Evolutionary conservation across 2,329 filamentous ascomycete species (phyloP).

Genomic region (Diaporthe citriasiana): DNA sequence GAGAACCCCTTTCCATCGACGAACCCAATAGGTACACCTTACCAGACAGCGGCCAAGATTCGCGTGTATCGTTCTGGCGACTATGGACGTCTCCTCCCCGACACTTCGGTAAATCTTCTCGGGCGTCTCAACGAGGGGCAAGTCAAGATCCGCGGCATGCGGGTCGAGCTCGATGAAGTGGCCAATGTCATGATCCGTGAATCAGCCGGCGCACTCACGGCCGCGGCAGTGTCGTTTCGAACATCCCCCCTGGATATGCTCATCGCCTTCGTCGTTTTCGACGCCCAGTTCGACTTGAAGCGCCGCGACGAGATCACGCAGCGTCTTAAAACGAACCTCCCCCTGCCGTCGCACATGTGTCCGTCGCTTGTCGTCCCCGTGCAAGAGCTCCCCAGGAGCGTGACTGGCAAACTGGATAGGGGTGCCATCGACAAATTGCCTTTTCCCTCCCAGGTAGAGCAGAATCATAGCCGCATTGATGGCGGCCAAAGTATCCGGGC

Average conservation of each 20-base stretch:
- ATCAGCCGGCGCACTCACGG: conserved; percentile 9
- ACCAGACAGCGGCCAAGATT: background rate
- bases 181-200: conserved; percentile 10
- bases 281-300: background rate
- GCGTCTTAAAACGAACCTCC: conserved; percentile 40
- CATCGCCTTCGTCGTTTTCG: conserved; percentile 27
- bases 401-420: conserved; percentile 52
- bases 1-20: background rate
- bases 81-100: conserved; percentile 49
- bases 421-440: conserved; percentile 46
- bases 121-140: conserved; percentile 58
- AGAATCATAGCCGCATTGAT: background rate
- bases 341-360: conserved; percentile 53
- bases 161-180: conserved; percentile 54
- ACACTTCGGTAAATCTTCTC: conserved; percentile 53
- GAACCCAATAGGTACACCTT: background rate
- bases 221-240: conserved; percentile 20
- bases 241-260: background rate
- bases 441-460: conserved; percentile 39
- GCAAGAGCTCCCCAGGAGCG: conserved; percentile 49
- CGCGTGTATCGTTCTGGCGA: conserved; percentile 58
- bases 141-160: conserved; percentile 57
- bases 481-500: background rate
- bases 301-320: conserved; percentile 28
- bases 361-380: conserved; percentile 50